Percentiles rank a stretch among this genome's conserved stretches.
Conservation (phyloP, 768 basidiomycete genomes). For the Psilocybe azurescens region DNA sequence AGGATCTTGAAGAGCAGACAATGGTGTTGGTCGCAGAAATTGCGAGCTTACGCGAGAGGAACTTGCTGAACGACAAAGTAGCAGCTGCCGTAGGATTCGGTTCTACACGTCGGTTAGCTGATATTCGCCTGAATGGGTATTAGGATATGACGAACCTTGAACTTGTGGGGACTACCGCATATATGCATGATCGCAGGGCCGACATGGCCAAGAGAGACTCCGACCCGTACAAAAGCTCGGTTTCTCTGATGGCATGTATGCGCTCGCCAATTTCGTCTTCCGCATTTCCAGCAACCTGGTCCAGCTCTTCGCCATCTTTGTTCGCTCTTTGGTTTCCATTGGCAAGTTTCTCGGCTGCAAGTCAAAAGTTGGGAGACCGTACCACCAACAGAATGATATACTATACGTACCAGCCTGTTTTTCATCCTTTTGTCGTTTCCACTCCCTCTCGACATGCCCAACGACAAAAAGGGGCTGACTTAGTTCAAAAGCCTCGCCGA, state of each 20-base stretch:
- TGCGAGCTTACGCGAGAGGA: conserved; percentile 94
- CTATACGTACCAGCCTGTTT: conserved; percentile 68
- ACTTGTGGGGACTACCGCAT: conserved; percentile 88
- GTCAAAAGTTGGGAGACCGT: background rate
- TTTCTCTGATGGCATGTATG: conserved; percentile 83
- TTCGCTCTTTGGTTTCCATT: conserved; percentile 37
- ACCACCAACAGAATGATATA: background rate
- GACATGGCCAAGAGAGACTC: conserved; percentile 80
- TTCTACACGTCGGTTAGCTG: conserved; percentile 57
- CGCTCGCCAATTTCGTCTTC: conserved; percentile 98
- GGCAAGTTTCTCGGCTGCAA: conserved; percentile 61
- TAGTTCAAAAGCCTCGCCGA: conserved; percentile 85
- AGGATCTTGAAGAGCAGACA: conserved; percentile 91
- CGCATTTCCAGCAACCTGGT: conserved; percentile 96
- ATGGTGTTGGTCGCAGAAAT: conserved; percentile 92
- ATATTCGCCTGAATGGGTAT: background rate
- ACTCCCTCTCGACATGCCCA: conserved; percentile 95
- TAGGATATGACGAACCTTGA: conserved; percentile 63
- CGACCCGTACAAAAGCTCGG: conserved; percentile 84
- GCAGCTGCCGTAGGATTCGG: conserved; percentile 86
- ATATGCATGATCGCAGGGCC: conserved; percentile 92
- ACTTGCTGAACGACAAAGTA: conserved; percentile 90
- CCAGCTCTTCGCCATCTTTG: conserved; percentile 86
- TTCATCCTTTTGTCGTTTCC: conserved; percentile 96
- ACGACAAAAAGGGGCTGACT: conserved; percentile 95